These are phyloP conservation scores for Limonium bicolor DNA, from an alignment of 148 eudicot species.

Conservation along the genomic window DNA sequence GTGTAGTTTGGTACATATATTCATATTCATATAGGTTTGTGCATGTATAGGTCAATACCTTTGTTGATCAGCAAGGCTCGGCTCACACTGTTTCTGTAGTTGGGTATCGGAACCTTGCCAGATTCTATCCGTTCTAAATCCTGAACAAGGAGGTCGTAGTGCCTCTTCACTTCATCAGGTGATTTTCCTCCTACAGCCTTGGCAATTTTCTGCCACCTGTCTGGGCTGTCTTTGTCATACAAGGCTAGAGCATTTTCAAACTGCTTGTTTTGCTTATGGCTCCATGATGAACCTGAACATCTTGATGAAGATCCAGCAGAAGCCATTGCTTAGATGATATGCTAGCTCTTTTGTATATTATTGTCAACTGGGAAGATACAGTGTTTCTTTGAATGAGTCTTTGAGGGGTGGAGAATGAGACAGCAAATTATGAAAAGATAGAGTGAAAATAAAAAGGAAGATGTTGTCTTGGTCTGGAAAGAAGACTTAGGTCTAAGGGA, in stretches of 20 bases:
- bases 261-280: slow-evolving; percentile 5
- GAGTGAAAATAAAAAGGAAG: not conserved
- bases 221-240: slow-evolving; percentile 7
- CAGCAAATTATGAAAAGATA: not conserved
- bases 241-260: slow-evolving; percentile 9
- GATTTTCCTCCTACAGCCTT: slow-evolving; percentile 8
- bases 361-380: not conserved
- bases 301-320: not conserved
- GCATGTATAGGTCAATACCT: not conserved
- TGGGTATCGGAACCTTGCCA: not conserved
- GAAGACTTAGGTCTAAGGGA: no score
- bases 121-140: slow-evolving; percentile 2
- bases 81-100: slow-evolving; percentile 1
- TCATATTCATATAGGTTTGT: no score
- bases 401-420: not conserved
- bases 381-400: not conserved
- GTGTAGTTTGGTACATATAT: no score
- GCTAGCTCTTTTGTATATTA: not conserved
- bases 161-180: slow-evolving; percentile 4
- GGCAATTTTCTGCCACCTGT: slow-evolving; percentile 8
- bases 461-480: not conserved
- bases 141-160: slow-evolving; percentile 1
- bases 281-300: not conserved
- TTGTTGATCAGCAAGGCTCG: slow-evolving; percentile 3
- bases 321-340: no score